Conservation (phyloP, 805 yeast genomes). For the Wickerhamiella allomyrinae region DNA sequence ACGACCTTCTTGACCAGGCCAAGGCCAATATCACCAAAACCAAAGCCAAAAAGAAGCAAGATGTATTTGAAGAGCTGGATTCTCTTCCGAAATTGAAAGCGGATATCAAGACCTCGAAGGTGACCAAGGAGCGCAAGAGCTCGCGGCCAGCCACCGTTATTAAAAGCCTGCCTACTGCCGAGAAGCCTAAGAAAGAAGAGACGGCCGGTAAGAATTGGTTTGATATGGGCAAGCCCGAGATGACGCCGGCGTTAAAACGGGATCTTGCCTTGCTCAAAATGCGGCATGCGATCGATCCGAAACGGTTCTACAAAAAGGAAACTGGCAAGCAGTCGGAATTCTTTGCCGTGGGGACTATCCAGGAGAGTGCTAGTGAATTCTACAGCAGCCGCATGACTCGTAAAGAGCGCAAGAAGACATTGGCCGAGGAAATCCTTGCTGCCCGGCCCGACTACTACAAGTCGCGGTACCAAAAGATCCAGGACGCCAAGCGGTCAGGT, state of each 20-base stretch:
- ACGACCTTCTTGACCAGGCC: conserved; percentile 11
- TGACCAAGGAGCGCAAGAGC: neutral
- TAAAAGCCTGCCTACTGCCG: conserved; percentile 18
- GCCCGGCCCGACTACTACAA: conserved; percentile 55
- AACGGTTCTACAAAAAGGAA: conserved; percentile 84
- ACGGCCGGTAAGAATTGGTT: conserved; percentile 62
- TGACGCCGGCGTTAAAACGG: conserved; percentile 56
- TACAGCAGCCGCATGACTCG: conserved; percentile 51
- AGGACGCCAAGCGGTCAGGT: conserved; percentile 46
- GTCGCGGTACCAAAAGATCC: conserved; percentile 72
- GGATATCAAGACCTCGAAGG: neutral
- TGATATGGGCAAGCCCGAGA: conserved; percentile 57
- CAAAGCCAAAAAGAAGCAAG: conserved; percentile 11
- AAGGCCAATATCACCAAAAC: neutral
- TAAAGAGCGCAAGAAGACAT: conserved; percentile 59
- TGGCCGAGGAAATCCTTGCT: conserved; percentile 69
- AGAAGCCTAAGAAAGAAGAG: conserved; percentile 19
- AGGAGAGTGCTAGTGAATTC: conserved; percentile 71
- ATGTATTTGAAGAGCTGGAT: conserved; percentile 19
- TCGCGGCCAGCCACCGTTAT: conserved; percentile 1
- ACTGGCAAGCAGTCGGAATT: conserved; percentile 56
- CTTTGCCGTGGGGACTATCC: conserved; percentile 79
- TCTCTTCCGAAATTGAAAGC: conserved; percentile 5
- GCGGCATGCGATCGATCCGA: conserved; percentile 87
- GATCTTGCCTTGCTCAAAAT: conserved; percentile 70